phyloP scores from a whole-genome alignment of 495 filamentous ascomycete species.

The Tirmania nivea region DNA sequence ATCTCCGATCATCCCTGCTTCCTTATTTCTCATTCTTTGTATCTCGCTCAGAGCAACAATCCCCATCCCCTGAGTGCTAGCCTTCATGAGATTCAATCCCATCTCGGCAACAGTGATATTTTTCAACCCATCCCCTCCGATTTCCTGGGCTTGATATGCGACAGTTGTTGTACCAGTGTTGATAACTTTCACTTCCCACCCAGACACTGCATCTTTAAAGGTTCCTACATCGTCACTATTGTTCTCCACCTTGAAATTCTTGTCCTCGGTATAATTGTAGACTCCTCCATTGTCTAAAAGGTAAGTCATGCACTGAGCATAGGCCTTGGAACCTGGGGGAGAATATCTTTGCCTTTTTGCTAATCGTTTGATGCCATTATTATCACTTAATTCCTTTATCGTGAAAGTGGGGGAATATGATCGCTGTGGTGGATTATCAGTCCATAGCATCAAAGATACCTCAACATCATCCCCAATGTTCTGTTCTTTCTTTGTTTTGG shows the following conservation, averaged over 20 bases:
- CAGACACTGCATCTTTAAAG: not conserved
- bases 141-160: not conserved
- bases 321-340: conserved; percentile 6
- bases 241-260: conserved; percentile 2
- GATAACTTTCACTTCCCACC: conserved; percentile 1
- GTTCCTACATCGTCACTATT: conserved; percentile 1
- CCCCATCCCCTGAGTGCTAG: conserved; percentile 10
- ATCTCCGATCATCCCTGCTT: conserved; percentile 5
- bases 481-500: conserved; percentile 4
- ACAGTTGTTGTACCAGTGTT: conserved; percentile 1
- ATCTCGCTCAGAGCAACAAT: conserved; percentile 11
- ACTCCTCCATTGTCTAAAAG: conserved; percentile 9
- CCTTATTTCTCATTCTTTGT: conserved; percentile 2
- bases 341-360: not conserved
- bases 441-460: conserved; percentile 18
- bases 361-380: not conserved
- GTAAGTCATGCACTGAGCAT: not conserved
- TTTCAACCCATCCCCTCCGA: not conserved
- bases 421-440: conserved; percentile 8
- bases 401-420: conserved; percentile 16
- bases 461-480: conserved; percentile 10
- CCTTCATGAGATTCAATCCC: conserved; percentile 8
- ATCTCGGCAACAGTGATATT: not conserved
- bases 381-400: not conserved
- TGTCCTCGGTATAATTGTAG: conserved; percentile 12